phyloP scores from a whole-genome alignment of 1,139 yeast genomes.

The Yamadazyma sp. region DNA sequence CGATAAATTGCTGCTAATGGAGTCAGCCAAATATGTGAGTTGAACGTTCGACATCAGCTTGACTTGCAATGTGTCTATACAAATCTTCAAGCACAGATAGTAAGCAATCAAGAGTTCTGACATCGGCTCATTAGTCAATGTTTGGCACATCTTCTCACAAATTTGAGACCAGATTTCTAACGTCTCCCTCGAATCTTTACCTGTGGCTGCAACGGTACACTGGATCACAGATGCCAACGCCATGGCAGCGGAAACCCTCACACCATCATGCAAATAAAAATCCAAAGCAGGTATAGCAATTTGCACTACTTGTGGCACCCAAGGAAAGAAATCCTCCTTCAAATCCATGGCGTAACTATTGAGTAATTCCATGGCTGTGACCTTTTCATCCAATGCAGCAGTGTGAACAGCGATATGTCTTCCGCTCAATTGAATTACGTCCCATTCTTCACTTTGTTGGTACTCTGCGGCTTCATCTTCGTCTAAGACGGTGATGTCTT shows the following conservation, averaged over 20 bases:
- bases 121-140: conserved; percentile 75
- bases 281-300: conserved; percentile 86
- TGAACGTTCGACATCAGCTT: conserved; percentile 59
- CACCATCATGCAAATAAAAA: conserved; percentile 92
- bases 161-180: conserved; percentile 72
- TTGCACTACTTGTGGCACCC: conserved; percentile 78
- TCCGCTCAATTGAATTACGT: conserved; percentile 86
- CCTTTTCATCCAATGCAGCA: conserved; percentile 88
- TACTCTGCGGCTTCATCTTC: conserved; percentile 85
- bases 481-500: conserved; percentile 83
- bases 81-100: conserved; percentile 69
- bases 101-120: conserved; percentile 80
- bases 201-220: conserved; percentile 66
- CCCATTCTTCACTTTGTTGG: conserved; percentile 91
- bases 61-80: conserved; percentile 67
- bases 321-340: conserved; percentile 79
- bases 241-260: conserved; percentile 84
- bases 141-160: conserved; percentile 65
- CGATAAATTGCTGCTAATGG: conserved; percentile 60
- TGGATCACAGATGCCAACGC: conserved; percentile 76
- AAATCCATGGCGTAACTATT: conserved; percentile 86
- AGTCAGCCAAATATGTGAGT: conserved; percentile 55
- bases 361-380: conserved; percentile 84
- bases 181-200: conserved; percentile 56
- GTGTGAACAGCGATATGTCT: conserved; percentile 94